Base-by-base conservation (phyloP, 257 asterid genomes). In the Ophiorrhiza pumila region DNA sequence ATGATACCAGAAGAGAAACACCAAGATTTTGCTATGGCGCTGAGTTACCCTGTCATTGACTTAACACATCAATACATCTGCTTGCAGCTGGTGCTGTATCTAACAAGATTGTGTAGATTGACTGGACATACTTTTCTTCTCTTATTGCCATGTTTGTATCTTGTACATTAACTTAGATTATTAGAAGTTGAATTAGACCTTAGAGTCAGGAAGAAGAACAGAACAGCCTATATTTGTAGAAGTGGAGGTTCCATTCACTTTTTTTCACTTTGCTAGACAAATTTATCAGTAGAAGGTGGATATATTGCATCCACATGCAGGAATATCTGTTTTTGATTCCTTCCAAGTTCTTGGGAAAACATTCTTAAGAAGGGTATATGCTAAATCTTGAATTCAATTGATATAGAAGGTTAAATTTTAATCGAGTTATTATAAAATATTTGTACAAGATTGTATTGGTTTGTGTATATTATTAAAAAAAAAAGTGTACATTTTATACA, bases 141-240 rank as follows among this genome's bases (percentile, higher is more conserved):
- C 78, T 59, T 56, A 46, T 79, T 78, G 61, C 81, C 77, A 50
- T 74, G 74, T 74, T 82, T 83, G 85, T 80, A 80, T 76, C 46
- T 73, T 84, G 88, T 87, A 87, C 78, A 87, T 87, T 81, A 81
- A 64, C 61, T 57, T 76, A 55, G 62, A 78, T 80, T 76, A 65
- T 65, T 62, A 75, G 74, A 75, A 80, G 77, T 80, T 57, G 63
- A 83, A n/a, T 39, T 64, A 64, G 83, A 79, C 77, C 63, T 69
- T 80, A 82, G 89, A 71, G 68, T 53, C 79, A 79, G 86, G 83
- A 47, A 79, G 71, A 60, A 69, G 80, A 80, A 37, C 60, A 79
- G 71, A 60, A 69, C 81, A 80, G 45, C 60, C 1, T 43, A 72
- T 61, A 58, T 68, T 71, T 64, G 67, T 58, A 45, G n/a, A 32